A percentile compares a stretch with the other conserved stretches of the same genome.
phyloP scores from a whole-genome alignment of 768 basidiomycete species.

The Suillus clintonianus region DNA sequence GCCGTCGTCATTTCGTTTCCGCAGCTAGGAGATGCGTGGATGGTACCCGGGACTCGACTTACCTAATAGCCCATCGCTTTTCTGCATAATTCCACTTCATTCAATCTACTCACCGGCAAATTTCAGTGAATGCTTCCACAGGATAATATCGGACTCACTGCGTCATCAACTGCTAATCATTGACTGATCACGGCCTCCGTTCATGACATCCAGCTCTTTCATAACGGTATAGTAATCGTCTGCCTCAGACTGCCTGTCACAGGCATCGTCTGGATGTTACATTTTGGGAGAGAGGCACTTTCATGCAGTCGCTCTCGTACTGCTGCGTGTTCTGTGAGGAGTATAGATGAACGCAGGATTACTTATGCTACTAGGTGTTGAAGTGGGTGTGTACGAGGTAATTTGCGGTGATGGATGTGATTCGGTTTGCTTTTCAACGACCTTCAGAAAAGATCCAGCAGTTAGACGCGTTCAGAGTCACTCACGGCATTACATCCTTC shows the following conservation, averaged over 20 bases:
- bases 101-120: constrained; percentile 70
- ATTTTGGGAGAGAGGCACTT: constrained; percentile 57
- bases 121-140: background rate
- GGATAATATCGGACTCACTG: constrained; percentile 45
- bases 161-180: constrained; percentile 72
- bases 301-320: constrained; percentile 88
- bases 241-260: no score
- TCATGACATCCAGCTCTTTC: constrained; percentile 65
- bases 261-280: no score
- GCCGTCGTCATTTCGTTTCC: constrained; percentile 48
- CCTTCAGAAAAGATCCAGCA: background rate
- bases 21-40: constrained; percentile 34
- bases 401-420: constrained; percentile 45
- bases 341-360: constrained; percentile 64
- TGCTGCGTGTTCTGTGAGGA: constrained; percentile 73
- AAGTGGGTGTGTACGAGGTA: constrained; percentile 76
- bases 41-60: constrained; percentile 20
- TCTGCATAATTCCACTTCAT: constrained; percentile 79
- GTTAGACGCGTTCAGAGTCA: constrained; percentile 21
- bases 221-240: background rate
- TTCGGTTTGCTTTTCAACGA: constrained; percentile 50
- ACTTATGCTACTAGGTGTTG: constrained; percentile 66
- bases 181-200: constrained; percentile 54
- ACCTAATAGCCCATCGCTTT: constrained; percentile 80
- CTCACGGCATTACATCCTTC: constrained; percentile 75